These are phyloP conservation scores for Cytidiella melzeri DNA, from an alignment of 768 basidiomycete species.

Conservation along the genomic window DNA sequence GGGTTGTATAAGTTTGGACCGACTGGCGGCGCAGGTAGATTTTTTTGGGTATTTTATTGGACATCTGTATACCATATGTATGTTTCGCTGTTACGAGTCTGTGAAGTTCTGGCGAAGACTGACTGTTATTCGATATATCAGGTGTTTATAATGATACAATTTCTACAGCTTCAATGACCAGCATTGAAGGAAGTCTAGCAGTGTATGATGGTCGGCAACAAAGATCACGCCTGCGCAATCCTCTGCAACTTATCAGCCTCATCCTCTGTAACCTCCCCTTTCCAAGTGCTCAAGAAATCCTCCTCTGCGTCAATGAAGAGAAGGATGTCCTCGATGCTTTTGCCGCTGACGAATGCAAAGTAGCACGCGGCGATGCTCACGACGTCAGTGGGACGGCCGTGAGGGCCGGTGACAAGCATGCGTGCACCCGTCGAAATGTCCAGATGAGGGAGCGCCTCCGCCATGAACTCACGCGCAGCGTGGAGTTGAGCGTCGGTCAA, in stretches of 20 bases:
- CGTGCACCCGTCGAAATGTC: conserved; percentile 11
- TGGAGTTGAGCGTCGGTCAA: conserved; percentile 32
- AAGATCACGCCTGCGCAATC: conserved; percentile 22
- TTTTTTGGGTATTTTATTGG: background rate
- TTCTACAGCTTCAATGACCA: background rate
- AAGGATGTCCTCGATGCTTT: conserved; percentile 19
- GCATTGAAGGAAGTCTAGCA: background rate
- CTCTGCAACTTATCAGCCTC: conserved; percentile 21
- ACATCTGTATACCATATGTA: background rate
- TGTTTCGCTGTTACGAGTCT: background rate
- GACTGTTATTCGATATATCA: background rate
- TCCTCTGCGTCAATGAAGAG: conserved; percentile 21
- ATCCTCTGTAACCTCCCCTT: conserved; percentile 23
- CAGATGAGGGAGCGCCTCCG: conserved; percentile 31
- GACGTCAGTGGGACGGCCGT: conserved; percentile 25
- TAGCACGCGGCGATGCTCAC: conserved; percentile 24
- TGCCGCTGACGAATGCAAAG: conserved; percentile 22
- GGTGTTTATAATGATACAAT: background rate
- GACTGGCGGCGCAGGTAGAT: background rate
- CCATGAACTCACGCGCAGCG: conserved; percentile 38
- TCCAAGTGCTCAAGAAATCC: conserved; percentile 23
- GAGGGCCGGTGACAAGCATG: conserved; percentile 25
- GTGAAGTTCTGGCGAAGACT: background rate
- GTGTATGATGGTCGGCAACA: conserved; percentile 8
- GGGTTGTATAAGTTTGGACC: background rate